phyloP scores from a whole-genome alignment of 345 rosid species.

The Luvunga scandens region DNA sequence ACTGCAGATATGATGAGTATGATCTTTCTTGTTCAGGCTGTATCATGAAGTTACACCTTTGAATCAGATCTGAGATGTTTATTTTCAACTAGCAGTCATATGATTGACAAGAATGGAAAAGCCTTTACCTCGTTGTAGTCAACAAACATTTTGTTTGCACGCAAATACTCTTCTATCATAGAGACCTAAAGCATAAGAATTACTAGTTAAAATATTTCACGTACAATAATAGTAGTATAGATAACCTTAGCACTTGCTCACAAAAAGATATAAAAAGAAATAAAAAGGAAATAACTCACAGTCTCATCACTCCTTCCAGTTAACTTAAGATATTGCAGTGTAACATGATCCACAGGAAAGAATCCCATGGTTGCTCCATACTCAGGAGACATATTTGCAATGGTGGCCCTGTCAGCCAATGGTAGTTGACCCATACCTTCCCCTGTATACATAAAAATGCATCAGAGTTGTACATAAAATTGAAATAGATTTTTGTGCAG shows the following conservation, averaged over 20 bases:
- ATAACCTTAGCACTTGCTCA: slow-evolving; percentile 3
- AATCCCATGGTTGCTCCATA: slow-evolving; percentile 98
- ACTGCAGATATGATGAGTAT: slow-evolving; percentile 70
- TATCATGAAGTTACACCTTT: slow-evolving; percentile 5
- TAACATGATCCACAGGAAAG: slow-evolving; percentile 92
- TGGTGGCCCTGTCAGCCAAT: slow-evolving; percentile 85
- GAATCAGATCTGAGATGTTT: not conserved
- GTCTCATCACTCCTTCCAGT: slow-evolving; percentile 91
- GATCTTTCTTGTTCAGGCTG: slow-evolving; percentile 76
- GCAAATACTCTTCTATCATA: slow-evolving; percentile 80
- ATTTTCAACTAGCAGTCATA: not conserved
- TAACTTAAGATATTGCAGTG: slow-evolving; percentile 76
- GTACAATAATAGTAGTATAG: not conserved
- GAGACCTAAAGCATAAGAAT: slow-evolving; percentile 42
- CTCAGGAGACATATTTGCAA: slow-evolving; percentile 96
- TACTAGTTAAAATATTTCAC: not conserved
- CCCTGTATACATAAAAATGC: slow-evolving; percentile 36
- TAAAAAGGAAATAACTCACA: slow-evolving; percentile 33
- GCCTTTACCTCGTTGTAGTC: slow-evolving; percentile 71
- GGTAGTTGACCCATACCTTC: slow-evolving; percentile 83
- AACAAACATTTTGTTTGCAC: slow-evolving; percentile 84
- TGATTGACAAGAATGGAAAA: slow-evolving; percentile 7
- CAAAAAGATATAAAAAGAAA: not conserved
- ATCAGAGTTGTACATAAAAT: not conserved
- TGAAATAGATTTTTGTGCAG: not conserved